Percentiles rank a stretch among this genome's conserved stretches.
Conservation (phyloP, 2,329 filamentous ascomycete genomes). For the Emergomyces pasteurianus region DNA sequence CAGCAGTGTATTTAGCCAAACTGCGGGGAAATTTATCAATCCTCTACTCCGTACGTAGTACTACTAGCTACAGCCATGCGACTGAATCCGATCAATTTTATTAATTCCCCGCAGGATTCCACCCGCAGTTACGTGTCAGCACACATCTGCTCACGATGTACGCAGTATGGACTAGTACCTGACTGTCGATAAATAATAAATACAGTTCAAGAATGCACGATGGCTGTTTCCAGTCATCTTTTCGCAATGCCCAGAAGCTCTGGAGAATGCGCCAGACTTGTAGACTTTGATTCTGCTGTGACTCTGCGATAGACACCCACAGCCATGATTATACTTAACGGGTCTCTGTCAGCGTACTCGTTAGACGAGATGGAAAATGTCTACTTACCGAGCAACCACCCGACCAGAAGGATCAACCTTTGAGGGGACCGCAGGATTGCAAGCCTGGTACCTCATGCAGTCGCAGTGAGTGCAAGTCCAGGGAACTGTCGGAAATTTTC, state of each 20-base stretch:
- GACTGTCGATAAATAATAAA: background rate
- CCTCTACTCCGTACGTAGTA: no score
- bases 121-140: background rate
- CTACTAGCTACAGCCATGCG: background rate
- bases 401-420: no score
- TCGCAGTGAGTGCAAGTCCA: background rate
- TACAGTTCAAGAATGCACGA: background rate
- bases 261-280: background rate
- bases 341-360: background rate
- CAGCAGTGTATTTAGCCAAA: background rate
- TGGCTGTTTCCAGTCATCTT: background rate
- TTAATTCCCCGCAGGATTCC: background rate
- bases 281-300: background rate
- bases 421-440: no score
- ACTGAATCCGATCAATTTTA: background rate
- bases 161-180: background rate
- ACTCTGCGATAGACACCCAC: background rate
- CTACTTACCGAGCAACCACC: background rate
- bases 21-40: background rate
- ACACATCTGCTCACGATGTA: background rate
- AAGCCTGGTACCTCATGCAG: background rate
- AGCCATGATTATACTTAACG: background rate
- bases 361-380: background rate
- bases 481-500: background rate
- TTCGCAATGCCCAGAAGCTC: background rate